Evolutionary conservation across 1,284 basidiomycete genomes (phyloP), one percentile per base, ranked within the genome.

Genomic region (Malassezia vespertilionis): DNA sequence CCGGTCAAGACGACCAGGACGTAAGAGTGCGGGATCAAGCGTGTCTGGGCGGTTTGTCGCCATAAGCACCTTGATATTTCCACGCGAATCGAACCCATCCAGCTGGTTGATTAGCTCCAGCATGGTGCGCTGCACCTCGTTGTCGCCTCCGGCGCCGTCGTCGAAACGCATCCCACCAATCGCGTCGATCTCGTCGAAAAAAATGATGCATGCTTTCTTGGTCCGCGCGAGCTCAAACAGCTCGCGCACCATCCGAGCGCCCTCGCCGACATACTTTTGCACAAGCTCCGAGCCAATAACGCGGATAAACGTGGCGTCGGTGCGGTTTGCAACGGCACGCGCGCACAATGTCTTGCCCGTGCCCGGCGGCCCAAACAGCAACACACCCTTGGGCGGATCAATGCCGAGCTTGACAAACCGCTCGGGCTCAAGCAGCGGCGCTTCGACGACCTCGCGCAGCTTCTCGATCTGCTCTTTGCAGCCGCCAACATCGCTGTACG

Each of bases 391-490:
- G 9, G 93, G 93, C 24, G 93, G 93, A 74, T 97, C 93, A 61
- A 99, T 97, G 71, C 93, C 93, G 53, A 99, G 83, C 56, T 87
- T 88, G 56, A 91, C 90, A 61, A 96, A 99, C 41, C 88, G 82
- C 75, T 96, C 93, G 21, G 93, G 93, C 86, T 53, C 55, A 2
- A 69, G 79, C 40, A 97, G 75, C n/a, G 93, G 93, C 2, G 88
- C 85, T 74, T 97, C 93, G 24, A 99, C 93, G 31, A 99, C 93
- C 75, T 99, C 93, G 38, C 91, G 79, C 36, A 99, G 78, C 76
- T 97, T 97, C 76, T 99, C 93, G 61, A 97, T 97, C 74, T 97
- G 93, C 72, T 97, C 93, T 75, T 97, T 97, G 76, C 93, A 96
- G 8, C 93, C 93, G 59, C 93, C 93, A 46, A 99, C 80, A 65